Evolutionary conservation across 1,284 basidiomycete species (phyloP).

Genomic region (Vanrija sp.): DNA sequence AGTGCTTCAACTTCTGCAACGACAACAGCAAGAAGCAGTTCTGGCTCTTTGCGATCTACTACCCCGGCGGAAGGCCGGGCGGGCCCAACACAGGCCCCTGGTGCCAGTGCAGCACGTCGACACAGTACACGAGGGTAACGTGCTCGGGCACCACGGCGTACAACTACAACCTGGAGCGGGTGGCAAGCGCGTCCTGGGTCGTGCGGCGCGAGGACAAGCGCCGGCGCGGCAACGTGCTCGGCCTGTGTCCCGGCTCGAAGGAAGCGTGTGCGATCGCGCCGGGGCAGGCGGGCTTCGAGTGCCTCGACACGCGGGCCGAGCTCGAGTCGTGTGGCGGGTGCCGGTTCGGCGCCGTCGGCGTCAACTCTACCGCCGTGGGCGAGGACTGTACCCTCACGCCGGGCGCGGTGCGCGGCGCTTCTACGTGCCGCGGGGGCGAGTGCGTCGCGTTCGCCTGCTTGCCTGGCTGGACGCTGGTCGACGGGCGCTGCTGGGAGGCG

Average conservation of each 20-base stretch:
- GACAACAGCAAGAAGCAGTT: too few species aligned
- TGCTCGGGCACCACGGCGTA: neutral
- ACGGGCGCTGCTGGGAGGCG: too few species aligned
- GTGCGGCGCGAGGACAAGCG: neutral
- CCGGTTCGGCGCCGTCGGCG: neutral
- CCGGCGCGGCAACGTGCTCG: too few species aligned
- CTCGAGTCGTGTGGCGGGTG: slow-evolving; percentile 11
- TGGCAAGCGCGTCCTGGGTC: neutral
- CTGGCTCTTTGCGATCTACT: neutral
- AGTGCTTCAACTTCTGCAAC: too few species aligned
- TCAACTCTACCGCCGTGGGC: too few species aligned
- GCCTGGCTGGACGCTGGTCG: too few species aligned
- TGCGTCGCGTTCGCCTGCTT: too few species aligned
- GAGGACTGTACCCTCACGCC: too few species aligned
- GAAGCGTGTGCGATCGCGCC: too few species aligned
- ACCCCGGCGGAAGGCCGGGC: neutral
- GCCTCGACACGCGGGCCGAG: slow-evolving; percentile 2
- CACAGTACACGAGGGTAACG: neutral
- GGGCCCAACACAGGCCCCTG: neutral
- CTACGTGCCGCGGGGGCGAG: too few species aligned
- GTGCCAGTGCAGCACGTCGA: neutral
- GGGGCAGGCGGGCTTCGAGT: neutral
- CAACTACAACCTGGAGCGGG: neutral
- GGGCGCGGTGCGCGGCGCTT: too few species aligned
- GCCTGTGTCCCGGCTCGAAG: too few species aligned